phyloP scores from a whole-genome alignment of 2,329 filamentous ascomycete species.

The Arthroderma sp. region DNA sequence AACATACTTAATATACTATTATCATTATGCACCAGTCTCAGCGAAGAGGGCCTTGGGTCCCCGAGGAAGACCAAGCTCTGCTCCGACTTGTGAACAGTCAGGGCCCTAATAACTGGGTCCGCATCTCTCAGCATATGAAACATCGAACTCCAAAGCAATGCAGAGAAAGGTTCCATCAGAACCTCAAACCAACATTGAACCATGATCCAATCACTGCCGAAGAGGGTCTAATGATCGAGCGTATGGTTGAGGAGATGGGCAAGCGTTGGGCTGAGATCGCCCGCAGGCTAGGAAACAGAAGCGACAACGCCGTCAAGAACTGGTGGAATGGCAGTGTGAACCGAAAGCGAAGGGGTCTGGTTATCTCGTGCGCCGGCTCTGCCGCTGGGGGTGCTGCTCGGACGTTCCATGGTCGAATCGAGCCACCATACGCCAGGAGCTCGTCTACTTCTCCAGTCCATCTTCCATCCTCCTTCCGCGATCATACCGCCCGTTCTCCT shows the following conservation, averaged over 20 bases:
- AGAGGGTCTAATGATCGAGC: slow-evolving; percentile 61
- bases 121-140: slow-evolving; percentile 61
- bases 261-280: slow-evolving; percentile 93
- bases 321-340: slow-evolving; percentile 97
- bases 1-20: slow-evolving; percentile 2
- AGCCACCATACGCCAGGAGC: slow-evolving; percentile 23
- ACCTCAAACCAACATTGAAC: slow-evolving; percentile 64
- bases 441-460: not conserved
- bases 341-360: slow-evolving; percentile 43
- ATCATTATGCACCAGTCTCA: slow-evolving; percentile 37
- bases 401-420: slow-evolving; percentile 25
- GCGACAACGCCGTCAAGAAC: slow-evolving; percentile 94
- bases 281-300: slow-evolving; percentile 64
- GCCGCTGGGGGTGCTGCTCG: slow-evolving; percentile 17
- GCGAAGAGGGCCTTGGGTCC: slow-evolving; percentile 72
- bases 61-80: slow-evolving; percentile 58
- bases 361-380: not conserved
- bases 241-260: slow-evolving; percentile 62
- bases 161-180: slow-evolving; percentile 85
- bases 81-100: slow-evolving; percentile 57
- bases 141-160: slow-evolving; percentile 87
- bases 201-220: slow-evolving; percentile 59
- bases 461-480: no score
- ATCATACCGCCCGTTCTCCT: no score
- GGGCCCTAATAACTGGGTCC: slow-evolving; percentile 79